Base-by-base conservation (phyloP, 1,284 basidiomycete genomes). In the Amylostereum areolatum region DNA sequence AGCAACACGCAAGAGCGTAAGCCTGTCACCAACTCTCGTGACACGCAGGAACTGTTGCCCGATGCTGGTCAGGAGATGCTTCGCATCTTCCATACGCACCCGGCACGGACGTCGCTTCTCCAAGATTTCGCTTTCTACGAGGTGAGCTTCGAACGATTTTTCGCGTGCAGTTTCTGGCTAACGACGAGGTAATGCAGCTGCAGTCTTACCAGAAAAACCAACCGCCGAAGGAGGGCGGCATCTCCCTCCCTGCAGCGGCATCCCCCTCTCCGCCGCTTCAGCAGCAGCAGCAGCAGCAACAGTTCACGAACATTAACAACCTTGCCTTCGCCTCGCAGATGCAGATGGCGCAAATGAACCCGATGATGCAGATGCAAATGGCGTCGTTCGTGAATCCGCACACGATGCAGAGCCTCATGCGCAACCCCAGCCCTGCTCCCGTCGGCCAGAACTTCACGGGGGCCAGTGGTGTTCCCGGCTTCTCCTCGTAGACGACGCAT, bases 1-100 rank as follows among this genome's bases (percentile, higher is more conserved):
- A 94, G 91, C 64, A 97, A 97, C 68, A 97, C 94, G 3, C 91
- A 90, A 60, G 94, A 97, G 66, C 84, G 91, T 61, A 97, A 97
- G 69, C 94, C 94, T 1, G 94, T 97, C 50, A 97, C 93, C 2
- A 95, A 95, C 61, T 95, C 91, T 24, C 79, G 91, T 56, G 91
- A 93, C 61, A 93, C 91, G 3, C 89, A 97, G 66, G 94, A 97
- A 63, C 75, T 97, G 25, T 81, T 93, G 42, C 90, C 92, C 41
- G 94, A 97, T 58, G 92, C 92, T 33, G 95, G 94, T 2, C 85
- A 91, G 64, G 94, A 97, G 65, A 95, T 97, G 80, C 77, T 97
- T 33, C 81, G 89, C 51, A 97, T 97, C 60, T 95, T 97, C 76
- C 82, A 91, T 57, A 86, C 87, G 3, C 92, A 94, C 65, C 91